Conservation (phyloP, 1,139 yeast species). For the Scheffersomyces quercinus region DNA sequence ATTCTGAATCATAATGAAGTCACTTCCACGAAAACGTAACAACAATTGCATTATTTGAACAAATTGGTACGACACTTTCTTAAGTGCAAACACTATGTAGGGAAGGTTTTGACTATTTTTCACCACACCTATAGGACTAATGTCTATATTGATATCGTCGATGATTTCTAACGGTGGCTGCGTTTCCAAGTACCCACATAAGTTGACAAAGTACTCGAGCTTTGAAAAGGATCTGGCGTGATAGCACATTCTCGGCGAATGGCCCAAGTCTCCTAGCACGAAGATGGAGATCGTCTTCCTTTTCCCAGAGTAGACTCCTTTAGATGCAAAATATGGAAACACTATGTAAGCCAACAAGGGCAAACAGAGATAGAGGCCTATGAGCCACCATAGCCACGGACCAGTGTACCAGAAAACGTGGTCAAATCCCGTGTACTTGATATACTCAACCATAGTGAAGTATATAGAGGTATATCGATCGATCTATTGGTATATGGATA, state of each 20-base stretch:
- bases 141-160: conserved; percentile 53
- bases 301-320: conserved; percentile 18
- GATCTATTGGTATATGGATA: not conserved
- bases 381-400: conserved; percentile 40
- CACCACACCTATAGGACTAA: conserved; percentile 50
- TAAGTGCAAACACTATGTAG: conserved; percentile 56
- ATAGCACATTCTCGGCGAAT: conserved; percentile 93
- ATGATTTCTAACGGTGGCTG: conserved; percentile 50
- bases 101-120: conserved; percentile 48
- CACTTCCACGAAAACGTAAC: conserved; percentile 58
- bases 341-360: conserved; percentile 39
- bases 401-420: conserved; percentile 31
- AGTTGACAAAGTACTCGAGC: conserved; percentile 69
- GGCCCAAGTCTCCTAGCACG: conserved; percentile 92
- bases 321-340: conserved; percentile 29
- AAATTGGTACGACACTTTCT: conserved; percentile 63
- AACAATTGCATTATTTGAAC: conserved; percentile 46
- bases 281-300: conserved; percentile 65
- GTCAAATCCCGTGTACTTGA: conserved; percentile 29
- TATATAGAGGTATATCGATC: not conserved
- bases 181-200: conserved; percentile 82
- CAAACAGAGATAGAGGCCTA: conserved; percentile 34
- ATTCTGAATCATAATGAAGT: conserved; percentile 79
- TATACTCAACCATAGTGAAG: conserved; percentile 14
- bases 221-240: conserved; percentile 82